phyloP scores from a whole-genome alignment of 148 eudicot genomes.

The Rhododendron mucronatum region DNA sequence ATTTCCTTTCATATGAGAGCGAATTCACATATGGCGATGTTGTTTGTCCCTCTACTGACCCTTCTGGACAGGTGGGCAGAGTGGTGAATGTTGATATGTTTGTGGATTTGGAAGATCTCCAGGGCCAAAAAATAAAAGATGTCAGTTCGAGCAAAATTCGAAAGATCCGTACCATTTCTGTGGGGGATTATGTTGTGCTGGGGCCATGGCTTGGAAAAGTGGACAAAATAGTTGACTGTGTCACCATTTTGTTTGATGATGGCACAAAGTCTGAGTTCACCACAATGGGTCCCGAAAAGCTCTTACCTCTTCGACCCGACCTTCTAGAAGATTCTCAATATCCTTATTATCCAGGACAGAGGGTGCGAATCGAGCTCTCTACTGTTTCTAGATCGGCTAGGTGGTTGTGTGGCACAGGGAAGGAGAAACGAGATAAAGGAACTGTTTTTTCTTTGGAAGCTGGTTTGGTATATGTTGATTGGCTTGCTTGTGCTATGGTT shows the following conservation, averaged over 20 bases:
- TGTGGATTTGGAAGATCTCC: constrained; percentile 71
- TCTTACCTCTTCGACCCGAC: constrained; percentile 58
- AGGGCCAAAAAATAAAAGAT: constrained; percentile 46
- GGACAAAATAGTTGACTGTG: constrained; percentile 52
- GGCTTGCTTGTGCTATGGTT: constrained; percentile 60
- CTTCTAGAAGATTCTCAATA: constrained; percentile 65
- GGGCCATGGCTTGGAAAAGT: constrained; percentile 95
- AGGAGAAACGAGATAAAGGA: constrained; percentile 56
- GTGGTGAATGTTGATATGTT: constrained; percentile 47
- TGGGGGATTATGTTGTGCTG: constrained; percentile 60
- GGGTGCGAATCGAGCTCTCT: constrained; percentile 48
- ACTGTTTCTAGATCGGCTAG: constrained; percentile 42
- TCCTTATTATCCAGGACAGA: constrained; percentile 89
- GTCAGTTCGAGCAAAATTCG: constrained; percentile 44
- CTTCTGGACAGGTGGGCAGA: constrained; percentile 77
- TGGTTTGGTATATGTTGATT: constrained; percentile 64
- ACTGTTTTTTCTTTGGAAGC: constrained; percentile 64
- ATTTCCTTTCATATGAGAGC: constrained; percentile 85
- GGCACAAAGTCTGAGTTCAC: constrained; percentile 63
- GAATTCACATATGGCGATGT: constrained; percentile 65
- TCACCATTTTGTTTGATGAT: constrained; percentile 67
- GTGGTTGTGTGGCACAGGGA: constrained; percentile 70
- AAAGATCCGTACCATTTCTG: constrained; percentile 56
- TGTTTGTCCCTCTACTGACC: constrained; percentile 50
- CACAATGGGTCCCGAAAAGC: constrained; percentile 47